These are phyloP conservation scores for Globisporangium emineosum DNA, from an alignment of 352 stramenopile genomes.

Conservation along the genomic window DNA sequence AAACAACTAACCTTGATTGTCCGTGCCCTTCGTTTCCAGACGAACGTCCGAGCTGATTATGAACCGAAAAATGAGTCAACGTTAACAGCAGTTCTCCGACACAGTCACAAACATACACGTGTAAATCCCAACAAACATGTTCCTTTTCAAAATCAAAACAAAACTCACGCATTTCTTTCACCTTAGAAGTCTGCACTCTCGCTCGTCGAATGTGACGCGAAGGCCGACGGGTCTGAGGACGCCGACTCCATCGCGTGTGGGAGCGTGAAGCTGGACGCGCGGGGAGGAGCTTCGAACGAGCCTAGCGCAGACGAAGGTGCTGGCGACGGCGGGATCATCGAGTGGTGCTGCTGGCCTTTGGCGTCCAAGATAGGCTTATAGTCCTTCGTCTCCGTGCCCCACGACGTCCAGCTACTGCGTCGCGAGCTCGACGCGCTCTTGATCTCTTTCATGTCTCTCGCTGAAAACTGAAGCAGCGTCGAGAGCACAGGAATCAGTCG, in stretches of 20 bases:
- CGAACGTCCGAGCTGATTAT: constrained; percentile 85
- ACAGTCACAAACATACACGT: not conserved
- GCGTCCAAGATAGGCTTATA: constrained; percentile 65
- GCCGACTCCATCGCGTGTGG: constrained; percentile 32
- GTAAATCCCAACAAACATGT: constrained; percentile 5
- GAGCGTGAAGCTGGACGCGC: constrained; percentile 59
- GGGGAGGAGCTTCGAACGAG: constrained; percentile 18
- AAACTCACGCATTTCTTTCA: constrained; percentile 1
- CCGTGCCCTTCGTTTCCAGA: constrained; percentile 25
- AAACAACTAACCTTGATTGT: not conserved
- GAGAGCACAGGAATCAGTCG: constrained; percentile 79
- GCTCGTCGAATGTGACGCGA: constrained; percentile 22
- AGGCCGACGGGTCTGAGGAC: constrained; percentile 30
- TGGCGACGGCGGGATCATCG: constrained; percentile 21
- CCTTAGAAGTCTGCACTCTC: constrained; percentile 75
- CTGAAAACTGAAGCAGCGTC: constrained; percentile 83
- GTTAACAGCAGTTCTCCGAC: constrained; percentile 22
- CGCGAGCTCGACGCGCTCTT: constrained; percentile 47
- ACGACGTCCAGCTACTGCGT: constrained; percentile 74
- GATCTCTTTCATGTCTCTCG: constrained; percentile 73
- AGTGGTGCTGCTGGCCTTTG: constrained; percentile 27
- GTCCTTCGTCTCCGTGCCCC: constrained; percentile 46
- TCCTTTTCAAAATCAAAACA: constrained; percentile 2
- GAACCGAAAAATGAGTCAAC: constrained; percentile 67
- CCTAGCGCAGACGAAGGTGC: constrained; percentile 8